Evolutionary conservation across 495 filamentous ascomycete genomes (phyloP), one percentile per base, ranked within the genome.

Genomic region (Aspergillus affinis): DNA sequence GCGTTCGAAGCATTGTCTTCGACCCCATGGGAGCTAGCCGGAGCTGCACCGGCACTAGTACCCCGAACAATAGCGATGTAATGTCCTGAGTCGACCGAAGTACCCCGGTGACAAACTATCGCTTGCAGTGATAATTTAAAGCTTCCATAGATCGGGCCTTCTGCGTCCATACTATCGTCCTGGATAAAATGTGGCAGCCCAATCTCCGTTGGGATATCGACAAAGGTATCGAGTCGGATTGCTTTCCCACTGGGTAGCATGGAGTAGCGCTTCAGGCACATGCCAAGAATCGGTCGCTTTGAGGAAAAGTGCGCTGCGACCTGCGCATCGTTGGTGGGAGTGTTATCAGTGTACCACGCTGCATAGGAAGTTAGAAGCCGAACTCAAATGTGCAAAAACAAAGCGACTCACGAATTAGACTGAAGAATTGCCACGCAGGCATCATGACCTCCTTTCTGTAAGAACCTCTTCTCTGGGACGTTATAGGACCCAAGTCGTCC

Each of bases 341-440:
- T 82, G 72, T 90, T 90, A 65, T 91, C 86, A 61, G 84, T 83
- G 61, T 85, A 85, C 84, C 79, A 86, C 47, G 84, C 83, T 85
- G 55, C 27, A 36, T 41, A 19, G 19, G 45, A 58, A 61, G 61
- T 87, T 74, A 86, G 79, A 61, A 64, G 46, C 23, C 48, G 19
- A 29, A 10, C 17, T 20, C 29, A 50, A 6, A 51, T 19, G 41
- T 9, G 19, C 20, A 21, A 56, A 27, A n/a, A 19, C 13, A 47
- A 6, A 20, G 30, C 44, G 26, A 61, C 87, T 62, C 74, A 90
- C 89, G 91, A 58, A 95, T 92, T 45, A 96, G 74, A 67, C 86
- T 90, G 72, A 97, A 97, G 67, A 98, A 97, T 66, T 97, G 94
- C 93, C 93, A 98, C 13, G 94, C 94, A 13, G 93, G 94, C 81